A percentile compares a stretch with the other conserved stretches of the same genome.
Conservation (phyloP, 2,329 filamentous ascomycete genomes). For the Gnomoniopsis smithogilvyi region DNA sequence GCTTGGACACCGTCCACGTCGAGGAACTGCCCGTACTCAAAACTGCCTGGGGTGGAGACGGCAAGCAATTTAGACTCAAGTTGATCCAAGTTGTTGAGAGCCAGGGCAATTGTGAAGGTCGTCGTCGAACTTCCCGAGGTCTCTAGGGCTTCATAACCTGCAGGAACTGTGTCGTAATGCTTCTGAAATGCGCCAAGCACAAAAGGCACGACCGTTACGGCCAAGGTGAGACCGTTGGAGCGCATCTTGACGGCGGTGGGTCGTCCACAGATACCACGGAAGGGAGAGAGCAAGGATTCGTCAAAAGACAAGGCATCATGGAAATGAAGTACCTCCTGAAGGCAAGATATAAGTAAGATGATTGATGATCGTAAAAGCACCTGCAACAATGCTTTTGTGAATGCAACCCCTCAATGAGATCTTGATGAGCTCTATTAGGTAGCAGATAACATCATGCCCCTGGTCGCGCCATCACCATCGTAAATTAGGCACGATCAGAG, state of each 20-base stretch:
- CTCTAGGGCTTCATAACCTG: background rate
- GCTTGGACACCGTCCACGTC: slow-evolving; percentile 19
- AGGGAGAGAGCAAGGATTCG: background rate
- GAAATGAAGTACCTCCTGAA: background rate
- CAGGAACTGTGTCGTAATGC: background rate
- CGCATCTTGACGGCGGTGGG: background rate
- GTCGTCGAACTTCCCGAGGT: slow-evolving; percentile 3
- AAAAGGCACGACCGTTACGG: background rate
- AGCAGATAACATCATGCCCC: background rate
- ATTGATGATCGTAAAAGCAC: background rate
- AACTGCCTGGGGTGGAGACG: slow-evolving; percentile 19
- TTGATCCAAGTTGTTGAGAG: slow-evolving; percentile 10
- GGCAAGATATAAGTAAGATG: background rate
- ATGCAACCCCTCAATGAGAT: background rate
- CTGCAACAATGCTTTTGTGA: background rate
- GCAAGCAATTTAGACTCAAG: slow-evolving; percentile 20
- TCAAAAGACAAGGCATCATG: background rate
- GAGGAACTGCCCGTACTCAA: slow-evolving; percentile 22
- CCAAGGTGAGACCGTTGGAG: background rate
- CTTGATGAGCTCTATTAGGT: background rate
- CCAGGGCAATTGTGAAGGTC: slow-evolving; percentile 25
- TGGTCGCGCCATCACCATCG: background rate
- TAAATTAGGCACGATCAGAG: background rate
- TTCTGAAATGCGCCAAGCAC: background rate
- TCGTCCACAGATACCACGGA: background rate